Evolutionary conservation across 2,329 filamentous ascomycete species (phyloP), one percentile per base, ranked within the genome.

Genomic region (Xylaria hypoxylon): DNA sequence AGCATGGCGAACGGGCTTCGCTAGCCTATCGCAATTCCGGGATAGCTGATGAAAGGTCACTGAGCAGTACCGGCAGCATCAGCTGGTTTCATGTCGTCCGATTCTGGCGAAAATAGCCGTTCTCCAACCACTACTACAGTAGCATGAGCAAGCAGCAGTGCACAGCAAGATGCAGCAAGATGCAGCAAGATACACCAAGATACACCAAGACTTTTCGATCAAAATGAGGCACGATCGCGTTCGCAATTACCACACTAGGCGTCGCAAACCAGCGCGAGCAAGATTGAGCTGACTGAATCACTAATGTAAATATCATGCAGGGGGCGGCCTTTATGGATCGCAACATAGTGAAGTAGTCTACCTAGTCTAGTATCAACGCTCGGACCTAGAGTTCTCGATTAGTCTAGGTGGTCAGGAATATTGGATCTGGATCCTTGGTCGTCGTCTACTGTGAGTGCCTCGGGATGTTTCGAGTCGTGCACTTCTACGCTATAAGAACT

Each of bases 91-190:
- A 33, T 60, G 48, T 40, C 48, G n/a, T 60, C 47, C 55, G 22
- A 53, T 59, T 60, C 26, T 50, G 40, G 62, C 56, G 53, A 56
- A 50, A 48, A 28, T n/a, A 60, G 40, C 62, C 62, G 42, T 19
- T 24, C 47, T 33, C 24, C 33, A 51, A 55, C 40, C 40, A 24
- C 48, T 45, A 45, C 55, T 40, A n/a, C 50, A 26, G 45, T 15
- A 35, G 24, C 60, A 56, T 19, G 52, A 55, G 56, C 56, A 59
- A 57, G 22, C 56, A 48, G 7, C 33, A 44, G 48, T n/a, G 26
- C 51, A 28, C 40, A 59, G 40, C 45, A 42, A 52, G n/a, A n/a
- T n/a, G n/a, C n/a, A n/a, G n/a, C n/a, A n/a, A n/a, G n/a, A n/a
- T n/a, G n/a, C n/a, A n/a, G n/a, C n/a, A n/a, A n/a, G 58, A 53